Evolutionary conservation across 495 filamentous ascomycete species (phyloP), one percentile per base, ranked within the genome.

Genomic region (Sordaria brevicollis): DNA sequence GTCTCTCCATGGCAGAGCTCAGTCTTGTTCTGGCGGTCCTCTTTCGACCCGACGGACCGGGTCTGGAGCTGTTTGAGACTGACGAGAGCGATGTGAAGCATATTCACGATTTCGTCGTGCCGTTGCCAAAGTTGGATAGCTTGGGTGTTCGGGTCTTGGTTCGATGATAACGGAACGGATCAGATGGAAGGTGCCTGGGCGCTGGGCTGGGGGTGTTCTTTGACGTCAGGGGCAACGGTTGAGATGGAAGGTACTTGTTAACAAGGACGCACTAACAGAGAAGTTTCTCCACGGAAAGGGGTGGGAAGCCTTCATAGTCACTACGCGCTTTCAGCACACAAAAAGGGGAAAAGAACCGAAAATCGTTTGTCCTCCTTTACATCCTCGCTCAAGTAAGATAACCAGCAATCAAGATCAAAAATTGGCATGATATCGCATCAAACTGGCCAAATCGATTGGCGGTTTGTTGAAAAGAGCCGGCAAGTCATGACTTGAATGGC

Each of bases 1-100:
- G 72, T 67, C 72, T 81, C 21, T 79, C 80, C 4, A 68, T 76
- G 33, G 75, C 77, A 1, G 82, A 83, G 70, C 65, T 83, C 17
- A 77, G 74, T 57, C 57, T 79, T 34, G 73, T 76, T 5, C 35
- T 82, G 19, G 81, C 80, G 10, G 73, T 65, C 17, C 54, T 83
- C 17, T 82, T 77, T 65, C 69, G 66, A 3, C 72, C 75, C 19
- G 36, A 72, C 17, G 69, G 73, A 10, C 74, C 74, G 35, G 41
- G 71, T 5, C 70, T 81, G 19, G 71, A 75, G 57, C 69, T 81
- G 0, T 77, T 80, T 65, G 72, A 80, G 69, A 79, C 76, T 34
- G 74, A 76, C 65, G 72, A 72, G 25, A 67, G 67, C 10, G 81
- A 83, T 65, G 75, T 82, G 8, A 73, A 78, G 35, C 74, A 77